phyloP scores from a whole-genome alignment of 2,329 filamentous ascomycete genomes.

The Aspergillus piperis region DNA sequence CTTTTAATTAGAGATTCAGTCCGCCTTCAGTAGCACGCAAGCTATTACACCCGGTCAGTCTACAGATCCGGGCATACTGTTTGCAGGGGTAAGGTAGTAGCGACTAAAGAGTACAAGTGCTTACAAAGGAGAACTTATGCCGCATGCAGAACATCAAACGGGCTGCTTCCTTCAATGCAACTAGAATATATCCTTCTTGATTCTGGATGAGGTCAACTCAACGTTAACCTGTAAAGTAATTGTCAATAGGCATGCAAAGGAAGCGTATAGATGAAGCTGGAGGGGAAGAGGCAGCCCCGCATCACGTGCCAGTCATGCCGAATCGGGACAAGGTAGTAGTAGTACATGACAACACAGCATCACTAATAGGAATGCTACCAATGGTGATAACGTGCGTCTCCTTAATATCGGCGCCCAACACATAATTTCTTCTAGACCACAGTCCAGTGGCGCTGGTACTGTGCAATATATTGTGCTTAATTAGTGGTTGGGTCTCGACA shows the following conservation, averaged over 20 bases:
- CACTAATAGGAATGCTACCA: not conserved
- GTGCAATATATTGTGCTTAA: not conserved
- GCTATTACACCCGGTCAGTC: not conserved
- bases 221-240: too few relatives aligned
- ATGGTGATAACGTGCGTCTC: not conserved
- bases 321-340: not conserved
- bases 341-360: not conserved
- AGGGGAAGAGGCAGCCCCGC: not conserved
- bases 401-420: not conserved
- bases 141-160: not conserved
- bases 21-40: not conserved
- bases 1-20: not conserved
- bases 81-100: not conserved
- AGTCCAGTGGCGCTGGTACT: not conserved
- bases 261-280: not conserved
- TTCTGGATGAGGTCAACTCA: not conserved
- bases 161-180: not conserved
- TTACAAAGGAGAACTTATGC: not conserved
- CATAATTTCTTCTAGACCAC: not conserved
- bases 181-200: not conserved
- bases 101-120: not conserved
- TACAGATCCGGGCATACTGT: not conserved
- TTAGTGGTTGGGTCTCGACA: not conserved
- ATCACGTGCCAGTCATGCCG: not conserved
- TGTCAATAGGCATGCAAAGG: not conserved